phyloP scores from a whole-genome alignment of 75 land plant genomes.

The Ceratopteris richardii region DNA sequence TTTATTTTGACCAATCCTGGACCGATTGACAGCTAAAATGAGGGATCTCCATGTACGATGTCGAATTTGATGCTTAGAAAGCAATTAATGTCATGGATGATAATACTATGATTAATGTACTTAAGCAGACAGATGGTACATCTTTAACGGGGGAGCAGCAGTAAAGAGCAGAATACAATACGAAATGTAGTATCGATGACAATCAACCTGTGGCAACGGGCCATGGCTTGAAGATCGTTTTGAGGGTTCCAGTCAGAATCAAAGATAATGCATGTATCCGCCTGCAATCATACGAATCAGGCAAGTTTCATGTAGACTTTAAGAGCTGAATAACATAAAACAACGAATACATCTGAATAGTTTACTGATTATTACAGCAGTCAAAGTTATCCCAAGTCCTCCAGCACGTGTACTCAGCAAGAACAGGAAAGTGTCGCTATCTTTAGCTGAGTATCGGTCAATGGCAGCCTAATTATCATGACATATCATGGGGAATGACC shows the following conservation, averaged over 20 bases:
- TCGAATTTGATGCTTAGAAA: too few species aligned
- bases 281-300: constrained; percentile 14
- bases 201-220: constrained; percentile 28
- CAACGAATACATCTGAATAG: neutral
- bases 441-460: constrained; percentile 27
- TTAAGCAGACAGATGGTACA: too few species aligned
- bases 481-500: neutral
- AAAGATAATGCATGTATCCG: constrained; percentile 29
- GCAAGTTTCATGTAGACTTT: too few species aligned
- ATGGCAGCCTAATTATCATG: constrained; percentile 34
- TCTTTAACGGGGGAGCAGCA: too few species aligned
- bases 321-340: too few species aligned
- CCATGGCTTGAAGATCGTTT: constrained; percentile 30
- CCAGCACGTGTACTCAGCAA: constrained; percentile 26
- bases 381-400: constrained; percentile 31
- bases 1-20: constrained; percentile 26
- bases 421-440: constrained; percentile 20
- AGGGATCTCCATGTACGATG: too few species aligned
- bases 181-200: too few species aligned
- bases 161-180: too few species aligned
- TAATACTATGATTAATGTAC: too few species aligned
- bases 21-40: neutral
- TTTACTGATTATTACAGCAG: constrained; percentile 12
- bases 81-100: too few species aligned
- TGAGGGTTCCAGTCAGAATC: constrained; percentile 36